Evolutionary conservation across 1,139 yeast species (phyloP), one percentile per base, ranked within the genome.

Genomic region (Taiozyma onychis): DNA sequence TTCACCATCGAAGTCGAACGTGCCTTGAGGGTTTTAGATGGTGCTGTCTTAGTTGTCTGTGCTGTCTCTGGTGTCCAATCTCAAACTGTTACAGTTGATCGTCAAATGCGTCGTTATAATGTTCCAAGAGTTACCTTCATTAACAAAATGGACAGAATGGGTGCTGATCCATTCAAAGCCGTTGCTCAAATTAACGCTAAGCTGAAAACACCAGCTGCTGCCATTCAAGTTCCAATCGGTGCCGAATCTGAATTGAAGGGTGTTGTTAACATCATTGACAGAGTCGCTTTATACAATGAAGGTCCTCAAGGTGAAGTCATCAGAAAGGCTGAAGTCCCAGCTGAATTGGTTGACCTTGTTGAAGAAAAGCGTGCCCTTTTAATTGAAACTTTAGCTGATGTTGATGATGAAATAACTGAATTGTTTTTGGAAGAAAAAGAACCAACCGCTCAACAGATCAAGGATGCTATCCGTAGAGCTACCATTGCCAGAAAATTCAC

Each of bases 131-230:
- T 95, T 51, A 93, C 99, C 13, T 95, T 93, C 64, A 87, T 93
- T 69, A 93, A 93, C 74, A 93, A 93, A 75, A 91, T 93, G 98
- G 99, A 93, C 71, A 83, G 99, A 67, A 89, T 93, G 97, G 99
- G 99, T 57, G 90, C 99, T 51, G 85, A 91, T 69, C 99, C 99
- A 24, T 93, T 95, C 84, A 81, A 80, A 59, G 97, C 96, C 49
- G 87, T 93, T 62, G 96, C 88, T 53, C 98, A 93, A 73, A 80
- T 93, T 58, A 89, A 91, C 72, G 63, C 73, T 50, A 93, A 93
- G 68, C 79, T 93, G 67, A 88, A 83, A 69, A 88, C 91, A 48
- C 90, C 97, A 30, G 98, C 99, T 55, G 99, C 99, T 54, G 97
- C 99, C 16, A 81, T 93, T 55, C 99, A 93, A 72, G 96, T 93